Evolutionary conservation across 306 rosid species (phyloP), one percentile per base, ranked within the genome.

Genomic region (Pyrus bretschneideri): DNA sequence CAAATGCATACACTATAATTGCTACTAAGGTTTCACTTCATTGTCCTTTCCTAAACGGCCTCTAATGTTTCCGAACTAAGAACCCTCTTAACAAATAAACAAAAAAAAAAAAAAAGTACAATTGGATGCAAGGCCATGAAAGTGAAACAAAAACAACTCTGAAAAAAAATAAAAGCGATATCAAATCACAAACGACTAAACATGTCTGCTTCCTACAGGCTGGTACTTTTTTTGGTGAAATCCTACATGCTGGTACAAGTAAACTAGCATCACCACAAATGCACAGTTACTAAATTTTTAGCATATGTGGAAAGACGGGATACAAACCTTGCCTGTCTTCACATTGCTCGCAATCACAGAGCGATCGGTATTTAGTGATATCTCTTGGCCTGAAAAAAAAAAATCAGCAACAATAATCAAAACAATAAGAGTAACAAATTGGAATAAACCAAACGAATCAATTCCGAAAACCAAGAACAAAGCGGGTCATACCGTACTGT

Each of bases 341-440:
- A 81, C 93, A 87, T 66, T 78, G 92, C 58, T 89, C 84, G 35
- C 88, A 89, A 23, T 86, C 83, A 58, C 78, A 75, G 40, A 83
- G 54, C 75, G 73, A 54, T 18, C 17, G 76, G 51, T 77, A 76
- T 77, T 72, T 52, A 77, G 63, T 29, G 67, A 80, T 19, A 81
- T 61, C 69, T 71, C 79, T 74, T 52, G 5, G 71, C 59, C 85
- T 83, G 86, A 13, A 60, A 67, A 2, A 33, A 2, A 33, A 33
- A 77, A 73, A 75, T 14, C 22, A 30, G 21, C 52, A 77, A 17
- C 45, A 71, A 23, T 11, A 52, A 66, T 67, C 22, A 35, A 59
- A 72, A 73, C 65, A 55, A 49, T 63, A 29, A 78, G 49, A 61
- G 40, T 9, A 65, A 35, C 17, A 11, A 49, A 64, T 60, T 55